phyloP scores from a whole-genome alignment of 1,284 basidiomycete species.

The Tilletia setariae region DNA sequence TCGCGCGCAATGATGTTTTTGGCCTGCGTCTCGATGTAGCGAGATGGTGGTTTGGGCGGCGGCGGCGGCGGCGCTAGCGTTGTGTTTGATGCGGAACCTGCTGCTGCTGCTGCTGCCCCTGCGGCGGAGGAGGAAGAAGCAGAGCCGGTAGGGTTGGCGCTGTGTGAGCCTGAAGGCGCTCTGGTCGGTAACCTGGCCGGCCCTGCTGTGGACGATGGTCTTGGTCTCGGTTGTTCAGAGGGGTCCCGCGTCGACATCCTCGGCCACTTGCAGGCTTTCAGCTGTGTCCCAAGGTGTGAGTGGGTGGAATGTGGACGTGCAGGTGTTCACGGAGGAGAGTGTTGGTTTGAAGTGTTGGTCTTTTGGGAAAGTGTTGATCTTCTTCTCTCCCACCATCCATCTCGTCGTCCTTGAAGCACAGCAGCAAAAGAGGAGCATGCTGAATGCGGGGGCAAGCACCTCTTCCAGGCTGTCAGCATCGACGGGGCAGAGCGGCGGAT shows the following conservation, averaged over 20 bases:
- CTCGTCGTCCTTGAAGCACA: neutral
- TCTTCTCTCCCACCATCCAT: neutral
- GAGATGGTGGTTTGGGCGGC: neutral
- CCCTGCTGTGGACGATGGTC: too few species aligned
- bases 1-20: constrained; percentile 84
- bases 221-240: too few species aligned
- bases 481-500: neutral
- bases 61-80: neutral
- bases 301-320: too few species aligned
- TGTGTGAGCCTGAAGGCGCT: too few species aligned
- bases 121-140: neutral
- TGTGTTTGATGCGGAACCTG: neutral
- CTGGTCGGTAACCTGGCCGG: too few species aligned
- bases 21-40: constrained; percentile 9
- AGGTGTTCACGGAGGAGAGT: neutral
- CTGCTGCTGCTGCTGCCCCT: neutral
- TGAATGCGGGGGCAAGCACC: neutral
- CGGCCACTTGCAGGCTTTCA: too few species aligned
- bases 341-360: neutral
- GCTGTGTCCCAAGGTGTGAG: too few species aligned
- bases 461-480: neutral
- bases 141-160: neutral
- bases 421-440: neutral
- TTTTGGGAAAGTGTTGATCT: neutral
- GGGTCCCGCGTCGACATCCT: too few species aligned